Conservation (phyloP, 1,284 basidiomycete species). For the Microstroma glucosiphilum region DNA sequence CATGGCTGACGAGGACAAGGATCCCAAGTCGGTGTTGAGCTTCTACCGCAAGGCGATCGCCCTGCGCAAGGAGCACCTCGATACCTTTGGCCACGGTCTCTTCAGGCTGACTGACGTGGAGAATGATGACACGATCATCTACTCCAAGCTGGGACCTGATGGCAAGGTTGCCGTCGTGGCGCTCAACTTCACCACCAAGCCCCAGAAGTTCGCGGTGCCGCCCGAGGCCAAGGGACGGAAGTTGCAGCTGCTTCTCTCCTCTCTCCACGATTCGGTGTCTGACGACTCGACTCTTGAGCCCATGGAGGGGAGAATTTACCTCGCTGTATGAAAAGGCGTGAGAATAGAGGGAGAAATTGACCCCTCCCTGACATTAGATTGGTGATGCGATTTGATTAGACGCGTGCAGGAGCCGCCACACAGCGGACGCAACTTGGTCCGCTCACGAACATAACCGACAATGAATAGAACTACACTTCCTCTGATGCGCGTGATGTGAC, state of each 20-base stretch:
- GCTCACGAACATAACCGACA: too few species aligned
- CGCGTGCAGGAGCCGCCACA: too few species aligned
- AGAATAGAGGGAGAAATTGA: neutral
- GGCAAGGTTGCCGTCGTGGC: conserved; percentile 26
- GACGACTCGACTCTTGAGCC: conserved; percentile 15
- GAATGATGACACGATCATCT: conserved; percentile 60
- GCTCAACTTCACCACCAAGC: conserved; percentile 28
- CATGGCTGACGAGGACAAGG: conserved; percentile 56
- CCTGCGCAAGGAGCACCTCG: conserved; percentile 58
- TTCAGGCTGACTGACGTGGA: conserved; percentile 56
- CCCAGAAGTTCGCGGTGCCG: conserved; percentile 17
- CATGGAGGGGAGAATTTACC: conserved; percentile 22
- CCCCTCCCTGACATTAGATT: too few species aligned
- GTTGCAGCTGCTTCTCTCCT: conserved; percentile 16
- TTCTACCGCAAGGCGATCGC: conserved; percentile 62
- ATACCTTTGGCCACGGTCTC: conserved; percentile 60
- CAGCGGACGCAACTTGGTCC: too few species aligned
- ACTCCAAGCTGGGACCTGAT: conserved; percentile 55
- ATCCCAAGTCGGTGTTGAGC: conserved; percentile 57
- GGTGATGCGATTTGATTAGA: too few species aligned
- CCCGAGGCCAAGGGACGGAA: conserved; percentile 9
- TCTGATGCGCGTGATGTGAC: too few species aligned
- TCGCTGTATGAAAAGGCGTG: neutral
- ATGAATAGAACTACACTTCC: too few species aligned
- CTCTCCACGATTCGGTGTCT: neutral